Evolutionary conservation across 1,284 basidiomycete genomes (phyloP).

Genomic region (Malassezia obtusa): DNA sequence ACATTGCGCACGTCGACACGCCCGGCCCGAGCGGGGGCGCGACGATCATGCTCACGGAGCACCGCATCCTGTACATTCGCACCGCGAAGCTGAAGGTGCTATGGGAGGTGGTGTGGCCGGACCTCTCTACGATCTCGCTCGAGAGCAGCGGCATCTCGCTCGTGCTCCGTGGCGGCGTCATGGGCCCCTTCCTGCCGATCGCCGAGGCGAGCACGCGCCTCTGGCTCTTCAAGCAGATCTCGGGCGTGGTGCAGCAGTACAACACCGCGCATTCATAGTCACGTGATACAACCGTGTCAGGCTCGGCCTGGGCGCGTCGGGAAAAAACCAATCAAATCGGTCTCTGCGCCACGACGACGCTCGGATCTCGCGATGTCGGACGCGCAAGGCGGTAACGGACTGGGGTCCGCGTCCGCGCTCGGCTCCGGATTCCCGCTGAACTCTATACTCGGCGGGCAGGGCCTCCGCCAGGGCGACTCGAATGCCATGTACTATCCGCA

Average conservation of each 20-base stretch:
- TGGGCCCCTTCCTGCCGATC: conserved; percentile 55
- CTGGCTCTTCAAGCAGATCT: conserved; percentile 56
- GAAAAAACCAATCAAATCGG: background rate
- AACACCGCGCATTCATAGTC: conserved; percentile 16
- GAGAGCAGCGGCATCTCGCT: conserved; percentile 52
- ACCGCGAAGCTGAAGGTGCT: conserved; percentile 72
- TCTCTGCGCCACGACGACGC: background rate
- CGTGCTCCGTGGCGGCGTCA: conserved; percentile 54
- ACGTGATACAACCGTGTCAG: background rate
- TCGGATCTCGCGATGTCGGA: conserved; percentile 8
- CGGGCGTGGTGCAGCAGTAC: conserved; percentile 31
- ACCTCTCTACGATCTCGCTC: conserved; percentile 70
- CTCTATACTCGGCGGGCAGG: conserved; percentile 6
- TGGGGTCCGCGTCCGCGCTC: conserved; percentile 10
- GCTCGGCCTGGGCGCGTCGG: background rate
- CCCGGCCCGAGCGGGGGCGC: conserved; percentile 53
- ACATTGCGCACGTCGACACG: conserved; percentile 65
- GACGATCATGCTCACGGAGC: conserved; percentile 41
- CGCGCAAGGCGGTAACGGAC: conserved; percentile 1
- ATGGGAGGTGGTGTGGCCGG: conserved; percentile 83
- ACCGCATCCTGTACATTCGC: conserved; percentile 62
- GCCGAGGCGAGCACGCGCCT: conserved; percentile 52
- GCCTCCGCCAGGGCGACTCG: conserved; percentile 10
- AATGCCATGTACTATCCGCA: conserved; percentile 18
- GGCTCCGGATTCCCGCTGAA: conserved; percentile 11